A percentile compares a stretch with the other conserved stretches of the same genome.
These are phyloP conservation scores for Vaccinium myrtillus DNA, from an alignment of 148 eudicot species.

Conservation along the genomic window DNA sequence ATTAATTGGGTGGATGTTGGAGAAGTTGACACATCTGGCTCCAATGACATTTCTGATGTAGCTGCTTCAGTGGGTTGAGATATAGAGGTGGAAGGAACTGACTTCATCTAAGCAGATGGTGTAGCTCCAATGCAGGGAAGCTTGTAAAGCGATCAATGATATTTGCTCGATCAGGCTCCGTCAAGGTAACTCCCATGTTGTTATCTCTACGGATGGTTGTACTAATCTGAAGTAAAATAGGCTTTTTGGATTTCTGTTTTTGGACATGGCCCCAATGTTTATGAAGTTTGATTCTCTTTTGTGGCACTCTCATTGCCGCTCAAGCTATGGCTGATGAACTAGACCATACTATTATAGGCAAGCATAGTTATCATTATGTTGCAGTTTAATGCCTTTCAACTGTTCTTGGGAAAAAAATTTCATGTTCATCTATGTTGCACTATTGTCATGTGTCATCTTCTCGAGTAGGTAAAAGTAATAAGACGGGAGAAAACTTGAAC, in stretches of 20 bases:
- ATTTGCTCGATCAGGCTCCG: background rate
- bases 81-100: background rate
- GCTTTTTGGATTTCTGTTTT: background rate
- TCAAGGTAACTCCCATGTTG: constrained; percentile 3
- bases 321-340: background rate
- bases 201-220: background rate
- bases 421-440: no score
- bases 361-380: background rate
- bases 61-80: constrained; percentile 33
- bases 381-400: background rate
- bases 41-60: constrained; percentile 25
- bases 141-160: background rate
- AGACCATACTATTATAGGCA: background rate
- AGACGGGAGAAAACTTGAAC: no score
- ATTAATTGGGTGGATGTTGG: constrained; percentile 11
- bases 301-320: background rate
- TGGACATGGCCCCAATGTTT: background rate
- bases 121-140: background rate
- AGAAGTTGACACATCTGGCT: constrained; percentile 22
- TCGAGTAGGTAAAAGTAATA: no score
- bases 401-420: background rate
- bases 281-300: background rate
- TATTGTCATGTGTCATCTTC: background rate
- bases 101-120: background rate
- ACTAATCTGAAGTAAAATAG: background rate